A percentile compares a stretch with the other conserved stretches of the same genome.
Evolutionary conservation across 768 basidiomycete species (phyloP).

Genomic region (Boletus rubropictus): DNA sequence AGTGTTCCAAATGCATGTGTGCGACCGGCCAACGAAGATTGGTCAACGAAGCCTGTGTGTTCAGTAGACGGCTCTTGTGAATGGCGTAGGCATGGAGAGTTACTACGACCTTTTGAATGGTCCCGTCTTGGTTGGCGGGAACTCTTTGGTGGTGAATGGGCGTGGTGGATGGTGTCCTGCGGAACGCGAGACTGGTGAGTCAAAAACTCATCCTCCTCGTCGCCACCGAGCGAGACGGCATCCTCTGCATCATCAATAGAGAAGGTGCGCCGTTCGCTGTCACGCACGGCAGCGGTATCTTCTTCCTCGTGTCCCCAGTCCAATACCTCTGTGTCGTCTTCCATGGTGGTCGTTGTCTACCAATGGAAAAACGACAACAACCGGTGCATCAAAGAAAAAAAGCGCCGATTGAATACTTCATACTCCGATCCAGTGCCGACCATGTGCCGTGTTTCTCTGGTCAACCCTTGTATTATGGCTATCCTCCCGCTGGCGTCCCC

Average conservation of each 20-base stretch:
- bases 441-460: slow-evolving; percentile 12
- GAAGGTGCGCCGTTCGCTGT: slow-evolving; percentile 33
- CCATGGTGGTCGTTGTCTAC: slow-evolving; percentile 38
- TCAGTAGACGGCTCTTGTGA: slow-evolving; percentile 9
- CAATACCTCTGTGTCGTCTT: slow-evolving; percentile 61
- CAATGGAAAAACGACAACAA: slow-evolving; percentile 13
- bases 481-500: slow-evolving; percentile 32
- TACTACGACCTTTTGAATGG: not conserved
- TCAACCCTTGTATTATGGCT: slow-evolving; percentile 19
- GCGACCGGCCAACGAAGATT: slow-evolving; percentile 22
- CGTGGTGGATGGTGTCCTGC: slow-evolving; percentile 21
- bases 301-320: slow-evolving; percentile 65
- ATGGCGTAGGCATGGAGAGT: slow-evolving; percentile 4
- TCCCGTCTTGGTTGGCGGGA: slow-evolving; percentile 16
- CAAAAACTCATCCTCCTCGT: slow-evolving; percentile 60
- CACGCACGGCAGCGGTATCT: slow-evolving; percentile 35
- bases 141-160: slow-evolving; percentile 17
- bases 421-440: slow-evolving; percentile 20
- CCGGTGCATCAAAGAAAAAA: not conserved
- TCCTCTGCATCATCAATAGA: slow-evolving; percentile 46
- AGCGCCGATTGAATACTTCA: slow-evolving; percentile 15
- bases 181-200: slow-evolving; percentile 37
- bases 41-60: slow-evolving; percentile 14
- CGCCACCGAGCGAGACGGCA: slow-evolving; percentile 67
- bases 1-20: slow-evolving; percentile 35